phyloP scores from a whole-genome alignment of 108 stramenopile species.

The Heterococcus sp. region DNA sequence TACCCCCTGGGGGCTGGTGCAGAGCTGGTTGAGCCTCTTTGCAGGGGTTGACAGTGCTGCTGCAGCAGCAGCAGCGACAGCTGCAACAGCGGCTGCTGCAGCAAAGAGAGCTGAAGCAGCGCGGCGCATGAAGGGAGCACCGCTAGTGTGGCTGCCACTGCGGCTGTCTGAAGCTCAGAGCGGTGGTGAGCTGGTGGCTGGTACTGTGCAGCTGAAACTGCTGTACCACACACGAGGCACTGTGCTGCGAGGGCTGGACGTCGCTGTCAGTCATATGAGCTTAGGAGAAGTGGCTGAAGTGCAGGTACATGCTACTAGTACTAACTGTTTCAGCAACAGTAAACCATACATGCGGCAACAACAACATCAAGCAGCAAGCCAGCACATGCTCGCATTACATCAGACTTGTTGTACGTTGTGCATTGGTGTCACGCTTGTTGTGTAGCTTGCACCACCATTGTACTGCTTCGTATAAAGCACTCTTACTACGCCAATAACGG shows the following conservation, averaged over 20 bases:
- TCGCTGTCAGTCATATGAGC: slow-evolving; percentile 24
- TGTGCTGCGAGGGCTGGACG: slow-evolving; percentile 34
- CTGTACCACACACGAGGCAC: slow-evolving; percentile 21
- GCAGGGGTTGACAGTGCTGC: background rate
- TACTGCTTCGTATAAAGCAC: no score
- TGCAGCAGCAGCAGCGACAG: background rate
- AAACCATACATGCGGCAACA: no score
- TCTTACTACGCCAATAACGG: no score
- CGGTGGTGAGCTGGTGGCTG: background rate
- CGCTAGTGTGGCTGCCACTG: background rate
- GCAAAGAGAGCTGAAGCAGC: no score
- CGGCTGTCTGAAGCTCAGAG: background rate
- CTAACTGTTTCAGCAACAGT: no score
- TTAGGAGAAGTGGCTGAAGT: slow-evolving; percentile 37
- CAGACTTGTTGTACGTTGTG: background rate
- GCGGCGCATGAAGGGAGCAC: background rate
- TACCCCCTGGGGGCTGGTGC: background rate
- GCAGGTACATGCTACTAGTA: background rate
- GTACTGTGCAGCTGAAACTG: slow-evolving; percentile 12
- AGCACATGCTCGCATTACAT: background rate
- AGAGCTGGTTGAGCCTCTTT: background rate
- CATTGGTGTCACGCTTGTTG: background rate
- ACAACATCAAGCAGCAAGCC: no score
- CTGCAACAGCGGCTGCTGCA: background rate
- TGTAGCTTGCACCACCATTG: no score